Conservation (phyloP, 805 yeast species). For the Yamadazyma insecticola region DNA sequence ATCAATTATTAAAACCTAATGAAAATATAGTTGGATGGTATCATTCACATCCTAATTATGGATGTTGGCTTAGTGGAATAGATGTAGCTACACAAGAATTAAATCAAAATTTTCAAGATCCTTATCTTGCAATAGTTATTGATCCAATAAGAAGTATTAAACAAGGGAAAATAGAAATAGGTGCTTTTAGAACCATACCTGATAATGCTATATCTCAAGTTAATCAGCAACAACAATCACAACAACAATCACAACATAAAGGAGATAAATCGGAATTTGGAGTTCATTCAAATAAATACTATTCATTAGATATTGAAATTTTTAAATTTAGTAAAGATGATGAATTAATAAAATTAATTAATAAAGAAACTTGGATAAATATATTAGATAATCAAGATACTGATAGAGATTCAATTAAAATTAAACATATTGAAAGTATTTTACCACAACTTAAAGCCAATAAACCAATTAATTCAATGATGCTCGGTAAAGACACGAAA, state of each 20-base stretch:
- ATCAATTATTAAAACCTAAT: conserved; percentile 31
- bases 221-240: conserved; percentile 1
- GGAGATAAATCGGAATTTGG: conserved; percentile 62
- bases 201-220: conserved; percentile 20
- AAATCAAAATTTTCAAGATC: conserved; percentile 88
- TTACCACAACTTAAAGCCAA: too few species aligned
- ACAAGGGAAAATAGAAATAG: conserved; percentile 71
- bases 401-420: too few species aligned
- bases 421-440: too few species aligned
- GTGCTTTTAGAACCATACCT: conserved; percentile 77
- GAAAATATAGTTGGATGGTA: conserved; percentile 94
- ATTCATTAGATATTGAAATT: conserved; percentile 57
- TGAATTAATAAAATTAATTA: conserved; percentile 9
- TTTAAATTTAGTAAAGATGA: conserved; percentile 40
- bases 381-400: conserved; percentile 6
- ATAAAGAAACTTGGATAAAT: conserved; percentile 13
- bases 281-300: conserved; percentile 64
- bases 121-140: conserved; percentile 82
- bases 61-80: conserved; percentile 92
- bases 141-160: conserved; percentile 70
- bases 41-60: conserved; percentile 95
- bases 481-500: too few species aligned
- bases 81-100: conserved; percentile 86
- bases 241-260: conserved; percentile 15
- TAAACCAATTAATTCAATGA: too few species aligned